Evolutionary conservation across 23 red algal genomes (phyloP), one percentile per base, ranked within the genome.

Genomic region (Gracilaria domingensis): DNA sequence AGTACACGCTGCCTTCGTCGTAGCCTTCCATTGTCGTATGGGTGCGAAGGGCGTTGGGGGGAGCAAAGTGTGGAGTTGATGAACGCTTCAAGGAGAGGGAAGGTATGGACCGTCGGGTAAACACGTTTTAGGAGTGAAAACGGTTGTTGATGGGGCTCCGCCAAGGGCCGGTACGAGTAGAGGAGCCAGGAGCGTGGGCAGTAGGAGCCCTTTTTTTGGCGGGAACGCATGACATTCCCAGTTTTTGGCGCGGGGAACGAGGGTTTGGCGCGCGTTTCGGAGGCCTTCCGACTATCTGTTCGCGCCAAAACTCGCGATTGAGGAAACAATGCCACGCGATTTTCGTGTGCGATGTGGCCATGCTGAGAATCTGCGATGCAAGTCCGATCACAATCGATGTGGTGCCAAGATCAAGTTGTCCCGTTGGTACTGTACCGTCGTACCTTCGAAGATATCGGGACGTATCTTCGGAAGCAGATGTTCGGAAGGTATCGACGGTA

Each of bases 1-100:
- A 92, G 79, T 82, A 96, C 18, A 96, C 88, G 32, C 77, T 82
- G 66, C 87, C 94, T 65, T 86, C 79, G 81, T 96, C 87, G 81
- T 78, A 96, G 42, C 87, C 87, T 44, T 96, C 94, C 94, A 96
- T 96, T 69, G 58, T 20, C 18, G 33, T 24, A 11, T 26, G 75
- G 2, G 23, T 57, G 75, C 26, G 72, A 38, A 28, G 16, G 36
- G 16, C 50, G 71, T 55, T 16, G 32, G 24, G 1, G 39, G 66
- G 67, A n/a, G 17, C 21, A 42, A 4, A 39, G n/a, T 76, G 26
- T 11, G 8, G 45, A 2, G 73, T 4, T 48, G 45, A 12, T 48
- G 12, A 48, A 48, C 45, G 45, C 45, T 48, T 5, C 12, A 48
- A 18, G 56, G 56, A 60, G 18, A 60, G 16, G 17, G 56, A 8